These are phyloP conservation scores for Teratosphaeria pseudoeucalypti DNA, from an alignment of 2,329 filamentous ascomycete genomes.

Conservation along the genomic window DNA sequence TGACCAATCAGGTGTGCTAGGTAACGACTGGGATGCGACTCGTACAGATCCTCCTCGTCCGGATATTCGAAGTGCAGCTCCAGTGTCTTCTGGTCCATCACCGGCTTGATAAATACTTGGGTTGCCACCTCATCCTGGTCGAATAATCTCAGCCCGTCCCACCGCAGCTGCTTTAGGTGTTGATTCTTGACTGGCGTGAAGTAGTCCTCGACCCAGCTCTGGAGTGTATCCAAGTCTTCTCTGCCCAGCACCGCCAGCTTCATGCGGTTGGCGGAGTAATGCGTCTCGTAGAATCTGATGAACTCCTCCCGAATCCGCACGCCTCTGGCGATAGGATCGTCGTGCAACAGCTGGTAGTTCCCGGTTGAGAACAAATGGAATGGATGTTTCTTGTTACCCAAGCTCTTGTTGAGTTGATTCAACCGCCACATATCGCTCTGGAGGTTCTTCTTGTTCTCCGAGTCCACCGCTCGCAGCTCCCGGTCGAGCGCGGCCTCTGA, in stretches of 20 bases:
- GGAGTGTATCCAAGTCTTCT: slow-evolving; percentile 69
- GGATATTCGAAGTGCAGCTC: slow-evolving; percentile 76
- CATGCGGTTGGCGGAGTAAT: slow-evolving; percentile 91
- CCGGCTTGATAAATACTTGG: slow-evolving; percentile 79
- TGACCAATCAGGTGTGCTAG: slow-evolving; percentile 84
- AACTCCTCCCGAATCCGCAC: slow-evolving; percentile 84
- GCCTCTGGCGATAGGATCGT: slow-evolving; percentile 64
- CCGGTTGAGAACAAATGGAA: slow-evolving; percentile 89
- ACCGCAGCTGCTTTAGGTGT: slow-evolving; percentile 57
- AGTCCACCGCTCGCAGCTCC: slow-evolving; percentile 81
- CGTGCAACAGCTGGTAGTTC: slow-evolving; percentile 76
- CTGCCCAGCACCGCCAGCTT: slow-evolving; percentile 79
- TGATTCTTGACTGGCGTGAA: slow-evolving; percentile 78
- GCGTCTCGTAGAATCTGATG: slow-evolving; percentile 78
- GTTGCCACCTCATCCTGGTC: slow-evolving; percentile 52
- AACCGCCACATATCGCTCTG: slow-evolving; percentile 83
- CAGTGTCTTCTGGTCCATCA: slow-evolving; percentile 74
- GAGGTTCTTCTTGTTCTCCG: slow-evolving; percentile 95
- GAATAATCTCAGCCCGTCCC: slow-evolving; percentile 53
- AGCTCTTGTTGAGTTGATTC: slow-evolving; percentile 75
- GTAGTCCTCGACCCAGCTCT: slow-evolving; percentile 73
- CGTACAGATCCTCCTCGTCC: slow-evolving; percentile 70
- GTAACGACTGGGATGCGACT: slow-evolving; percentile 74
- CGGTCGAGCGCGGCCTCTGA: slow-evolving; percentile 74
- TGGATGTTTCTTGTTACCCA: slow-evolving; percentile 80